These are phyloP conservation scores for Trichoderma sp. DNA, from an alignment of 2,329 filamentous ascomycete genomes.

Conservation along the genomic window DNA sequence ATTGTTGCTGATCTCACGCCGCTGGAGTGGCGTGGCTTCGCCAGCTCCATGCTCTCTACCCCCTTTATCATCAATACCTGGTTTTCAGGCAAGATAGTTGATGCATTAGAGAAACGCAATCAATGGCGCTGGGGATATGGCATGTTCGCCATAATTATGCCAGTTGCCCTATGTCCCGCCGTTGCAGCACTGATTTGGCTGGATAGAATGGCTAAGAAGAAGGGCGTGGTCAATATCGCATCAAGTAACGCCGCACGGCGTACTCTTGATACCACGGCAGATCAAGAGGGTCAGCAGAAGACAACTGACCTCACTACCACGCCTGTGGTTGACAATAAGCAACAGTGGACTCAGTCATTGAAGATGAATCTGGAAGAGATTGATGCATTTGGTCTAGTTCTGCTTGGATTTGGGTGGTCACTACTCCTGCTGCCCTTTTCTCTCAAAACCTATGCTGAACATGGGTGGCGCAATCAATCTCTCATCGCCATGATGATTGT, in stretches of 20 bases:
- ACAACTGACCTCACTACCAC: neutral
- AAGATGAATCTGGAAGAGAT: conserved; percentile 42
- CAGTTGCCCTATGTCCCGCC: conserved; percentile 53
- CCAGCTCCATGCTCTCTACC: conserved; percentile 28
- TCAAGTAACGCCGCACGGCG: conserved; percentile 38
- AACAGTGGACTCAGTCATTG: conserved; percentile 26
- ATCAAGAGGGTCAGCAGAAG: neutral
- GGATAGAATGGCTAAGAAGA: conserved; percentile 53
- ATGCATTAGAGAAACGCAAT: conserved; percentile 32
- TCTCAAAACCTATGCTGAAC: conserved; percentile 43
- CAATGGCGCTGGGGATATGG: conserved; percentile 48
- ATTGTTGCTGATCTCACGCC: conserved; percentile 61
- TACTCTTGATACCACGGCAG: conserved; percentile 18
- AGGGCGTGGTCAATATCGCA: conserved; percentile 43
- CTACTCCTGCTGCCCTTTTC: conserved; percentile 68
- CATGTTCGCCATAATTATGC: conserved; percentile 58
- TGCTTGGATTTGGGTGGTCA: conserved; percentile 48
- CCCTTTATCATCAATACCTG: conserved; percentile 39
- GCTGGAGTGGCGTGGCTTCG: conserved; percentile 40
- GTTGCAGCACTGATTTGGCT: conserved; percentile 53
- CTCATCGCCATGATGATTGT: conserved; percentile 44
- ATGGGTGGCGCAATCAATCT: conserved; percentile 41
- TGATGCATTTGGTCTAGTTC: conserved; percentile 39
- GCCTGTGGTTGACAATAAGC: conserved; percentile 22
- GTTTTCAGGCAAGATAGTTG: conserved; percentile 40